Evolutionary conservation across 2,329 filamentous ascomycete genomes (phyloP).

Genomic region (Thelonectria olida): DNA sequence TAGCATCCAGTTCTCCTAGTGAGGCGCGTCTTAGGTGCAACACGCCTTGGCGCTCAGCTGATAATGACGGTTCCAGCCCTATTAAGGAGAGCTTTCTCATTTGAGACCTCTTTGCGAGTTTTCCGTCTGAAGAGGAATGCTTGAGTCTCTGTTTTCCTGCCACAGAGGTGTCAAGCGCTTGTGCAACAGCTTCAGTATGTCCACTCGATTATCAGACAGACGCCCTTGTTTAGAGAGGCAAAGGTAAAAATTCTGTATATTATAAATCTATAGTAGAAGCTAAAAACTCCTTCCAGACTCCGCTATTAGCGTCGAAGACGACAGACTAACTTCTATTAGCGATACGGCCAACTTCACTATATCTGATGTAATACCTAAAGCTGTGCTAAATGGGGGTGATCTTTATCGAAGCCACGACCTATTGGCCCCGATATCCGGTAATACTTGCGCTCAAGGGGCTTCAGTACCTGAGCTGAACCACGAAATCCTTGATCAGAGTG

Average conservation of each 20-base stretch:
- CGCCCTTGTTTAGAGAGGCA: background rate
- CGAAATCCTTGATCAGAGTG: background rate
- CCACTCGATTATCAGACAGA: background rate
- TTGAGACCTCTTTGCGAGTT: background rate
- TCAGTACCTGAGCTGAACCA: background rate
- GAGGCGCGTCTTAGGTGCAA: background rate
- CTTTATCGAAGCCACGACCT: background rate
- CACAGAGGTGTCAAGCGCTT: background rate
- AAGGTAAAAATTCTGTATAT: background rate
- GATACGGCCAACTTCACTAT: background rate
- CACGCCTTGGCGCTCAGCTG: background rate
- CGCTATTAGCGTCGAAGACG: background rate
- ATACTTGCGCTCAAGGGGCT: background rate
- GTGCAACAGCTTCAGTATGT: background rate
- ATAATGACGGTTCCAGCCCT: background rate
- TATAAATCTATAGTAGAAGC: background rate
- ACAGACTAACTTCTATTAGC: background rate
- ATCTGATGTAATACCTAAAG: background rate
- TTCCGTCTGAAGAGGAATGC: background rate
- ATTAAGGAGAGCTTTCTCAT: background rate
- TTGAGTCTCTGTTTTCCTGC: background rate
- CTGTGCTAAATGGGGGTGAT: background rate
- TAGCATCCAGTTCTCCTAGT: background rate
- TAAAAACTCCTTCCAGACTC: background rate
- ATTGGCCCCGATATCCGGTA: background rate